phyloP scores from a whole-genome alignment of 768 basidiomycete genomes.

The Boletus sensibilis region DNA sequence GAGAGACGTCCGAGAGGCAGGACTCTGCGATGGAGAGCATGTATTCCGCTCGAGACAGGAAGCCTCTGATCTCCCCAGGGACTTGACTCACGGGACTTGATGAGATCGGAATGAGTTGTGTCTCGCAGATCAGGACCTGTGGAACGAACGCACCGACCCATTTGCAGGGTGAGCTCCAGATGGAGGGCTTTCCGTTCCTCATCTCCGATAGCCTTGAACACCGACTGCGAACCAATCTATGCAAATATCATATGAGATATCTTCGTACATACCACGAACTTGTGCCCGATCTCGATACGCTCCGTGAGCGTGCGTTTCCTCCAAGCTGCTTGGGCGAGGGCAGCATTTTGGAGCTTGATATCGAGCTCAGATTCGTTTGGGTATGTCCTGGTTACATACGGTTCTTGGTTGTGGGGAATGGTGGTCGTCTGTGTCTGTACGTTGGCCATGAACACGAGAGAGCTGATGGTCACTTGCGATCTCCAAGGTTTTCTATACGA shows the following conservation, averaged over 20 bases:
- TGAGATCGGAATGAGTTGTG: neutral
- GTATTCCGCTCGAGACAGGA: conserved; percentile 78
- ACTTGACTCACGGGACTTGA: conserved; percentile 75
- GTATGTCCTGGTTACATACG: conserved; percentile 58
- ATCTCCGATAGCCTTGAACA: conserved; percentile 42
- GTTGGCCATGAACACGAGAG: conserved; percentile 18
- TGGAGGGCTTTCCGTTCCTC: conserved; percentile 54
- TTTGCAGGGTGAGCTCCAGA: conserved; percentile 79
- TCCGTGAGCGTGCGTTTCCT: conserved; percentile 54
- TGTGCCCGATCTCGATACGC: conserved; percentile 66
- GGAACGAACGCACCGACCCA: conserved; percentile 71
- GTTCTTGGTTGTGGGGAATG: conserved; percentile 71
- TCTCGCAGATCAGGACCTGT: neutral
- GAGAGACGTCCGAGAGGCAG: conserved; percentile 68
- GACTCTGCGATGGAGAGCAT: conserved; percentile 81
- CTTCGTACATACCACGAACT: conserved; percentile 59
- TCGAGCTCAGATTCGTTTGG: conserved; percentile 62
- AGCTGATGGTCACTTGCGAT: neutral
- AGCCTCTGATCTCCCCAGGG: conserved; percentile 77
- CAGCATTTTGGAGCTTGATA: conserved; percentile 51
- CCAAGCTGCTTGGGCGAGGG: conserved; percentile 76
- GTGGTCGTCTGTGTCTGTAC: conserved; percentile 70
- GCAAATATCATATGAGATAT: neutral
- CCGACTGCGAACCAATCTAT: conserved; percentile 35
- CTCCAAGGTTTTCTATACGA: neutral